Evolutionary conservation across 2,329 filamentous ascomycete genomes (phyloP), one percentile per base, ranked within the genome.

Genomic region (Colletotrichum sansevieriae): DNA sequence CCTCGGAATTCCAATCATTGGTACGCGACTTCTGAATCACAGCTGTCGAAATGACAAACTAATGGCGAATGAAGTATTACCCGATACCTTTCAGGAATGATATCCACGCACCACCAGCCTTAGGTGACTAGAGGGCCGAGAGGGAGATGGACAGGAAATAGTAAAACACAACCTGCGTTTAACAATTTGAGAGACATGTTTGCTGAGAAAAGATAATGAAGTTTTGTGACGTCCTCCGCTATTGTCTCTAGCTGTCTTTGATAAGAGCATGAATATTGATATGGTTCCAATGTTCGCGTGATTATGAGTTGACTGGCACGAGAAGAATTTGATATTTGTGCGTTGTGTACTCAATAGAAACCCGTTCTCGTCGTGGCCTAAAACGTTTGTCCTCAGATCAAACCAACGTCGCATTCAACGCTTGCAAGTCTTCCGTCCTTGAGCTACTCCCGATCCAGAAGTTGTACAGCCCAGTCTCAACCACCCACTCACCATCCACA

Each of bases 401-500:
- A 3, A 62, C 22, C 15, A 67, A 35, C 1, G 64, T 67, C 22
- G 35, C 64, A 5, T 67, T 67, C n/a, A 63, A 8, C 4, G 7
- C 6, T 15, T 52, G 43, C 22, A 63, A 18, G 22, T 65, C 65
- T 15, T 65, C 61, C 55, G 58, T 63, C 35, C 74, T 71, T 2
- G 76, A 78, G 49, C 76, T 77, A 15, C 68, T 74, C 4, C 77
- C 76, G 20, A 75, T 60, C 74, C 73, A 78, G 33, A 78, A 77
- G 37, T 72, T 75, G 56, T 76, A 77, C 9, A 74, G 61, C 6
- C 74, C 76, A 1, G 57, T 67, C 13, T 73, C 72, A 5, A 75
- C 70, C 33, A 63, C 65, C 70, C 75, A 73, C 57, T 75, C 63
- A 0, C 71, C 70, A 39, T 75, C 70, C 6, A 77, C 64, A 29